Evolutionary conservation across 495 filamentous ascomycete genomes (phyloP).

Genomic region (Aspergillus conjunctus): DNA sequence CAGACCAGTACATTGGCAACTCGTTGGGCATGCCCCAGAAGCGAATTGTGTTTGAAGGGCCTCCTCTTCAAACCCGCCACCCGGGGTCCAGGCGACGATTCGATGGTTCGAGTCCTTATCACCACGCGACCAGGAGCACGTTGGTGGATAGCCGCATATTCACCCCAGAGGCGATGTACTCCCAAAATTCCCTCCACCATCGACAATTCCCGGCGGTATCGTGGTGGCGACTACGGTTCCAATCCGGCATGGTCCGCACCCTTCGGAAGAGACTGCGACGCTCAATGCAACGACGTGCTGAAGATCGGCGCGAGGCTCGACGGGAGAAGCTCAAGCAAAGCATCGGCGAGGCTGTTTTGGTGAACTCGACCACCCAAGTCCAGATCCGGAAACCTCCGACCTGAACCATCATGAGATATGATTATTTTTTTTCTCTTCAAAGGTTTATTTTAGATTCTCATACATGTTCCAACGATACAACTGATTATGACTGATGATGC

Average conservation of each 20-base stretch:
- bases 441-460: not conserved
- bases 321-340: constrained; percentile 66
- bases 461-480: not conserved
- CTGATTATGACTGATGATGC: constrained; percentile 26
- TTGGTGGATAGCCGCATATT: constrained; percentile 36
- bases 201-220: constrained; percentile 47
- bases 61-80: constrained; percentile 45
- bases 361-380: constrained; percentile 36
- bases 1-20: constrained; percentile 47
- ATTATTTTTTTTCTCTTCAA: constrained; percentile 9
- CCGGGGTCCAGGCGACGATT: constrained; percentile 34
- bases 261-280: constrained; percentile 56
- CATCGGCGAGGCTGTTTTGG: constrained; percentile 54
- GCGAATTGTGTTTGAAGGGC: constrained; percentile 49
- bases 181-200: constrained; percentile 37
- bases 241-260: constrained; percentile 55
- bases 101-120: constrained; percentile 23
- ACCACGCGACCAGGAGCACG: constrained; percentile 36
- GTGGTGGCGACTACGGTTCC: constrained; percentile 51
- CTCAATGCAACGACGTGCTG: constrained; percentile 60
- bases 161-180: constrained; percentile 32
- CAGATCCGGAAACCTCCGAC: constrained; percentile 14
- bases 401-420: constrained; percentile 11
- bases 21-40: constrained; percentile 56
- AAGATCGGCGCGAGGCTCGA: constrained; percentile 59